Evolutionary conservation across 1,284 basidiomycete genomes (phyloP).

Genomic region (Abortiporus biennis): DNA sequence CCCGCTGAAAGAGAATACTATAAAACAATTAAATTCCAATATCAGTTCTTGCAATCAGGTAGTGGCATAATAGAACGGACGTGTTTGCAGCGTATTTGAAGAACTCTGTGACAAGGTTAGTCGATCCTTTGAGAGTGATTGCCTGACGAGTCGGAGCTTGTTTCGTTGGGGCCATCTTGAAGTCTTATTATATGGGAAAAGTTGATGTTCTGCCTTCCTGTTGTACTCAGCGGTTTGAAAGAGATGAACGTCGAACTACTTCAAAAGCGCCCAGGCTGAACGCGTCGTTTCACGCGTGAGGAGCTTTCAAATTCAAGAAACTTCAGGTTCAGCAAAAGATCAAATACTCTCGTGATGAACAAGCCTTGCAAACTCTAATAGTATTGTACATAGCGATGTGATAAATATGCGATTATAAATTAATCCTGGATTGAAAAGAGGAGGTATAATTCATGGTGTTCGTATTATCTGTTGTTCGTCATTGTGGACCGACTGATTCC

Average conservation of each 20-base stretch:
- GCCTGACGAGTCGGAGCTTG: constrained; percentile 66
- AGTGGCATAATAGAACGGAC: constrained; percentile 40
- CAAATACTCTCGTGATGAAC: no score
- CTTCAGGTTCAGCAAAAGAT: neutral
- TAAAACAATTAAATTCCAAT: constrained; percentile 11
- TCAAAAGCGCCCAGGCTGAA: neutral
- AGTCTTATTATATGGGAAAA: neutral
- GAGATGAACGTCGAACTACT: neutral
- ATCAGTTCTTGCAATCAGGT: constrained; percentile 3
- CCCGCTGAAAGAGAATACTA: constrained; percentile 95
- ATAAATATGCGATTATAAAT: no score
- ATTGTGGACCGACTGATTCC: no score
- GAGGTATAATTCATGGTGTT: no score
- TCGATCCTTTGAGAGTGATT: constrained; percentile 94
- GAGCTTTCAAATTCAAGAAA: neutral
- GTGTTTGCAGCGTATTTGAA: constrained; percentile 97
- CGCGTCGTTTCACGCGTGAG: neutral
- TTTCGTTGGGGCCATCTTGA: constrained; percentile 40
- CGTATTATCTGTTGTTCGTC: no score
- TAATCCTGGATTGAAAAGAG: no score
- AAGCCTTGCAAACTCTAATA: no score
- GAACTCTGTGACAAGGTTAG: constrained; percentile 95
- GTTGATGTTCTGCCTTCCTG: neutral
- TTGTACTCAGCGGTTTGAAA: neutral
- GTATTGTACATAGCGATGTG: no score